A percentile compares a stretch with the other conserved stretches of the same genome.
Evolutionary conservation across 768 basidiomycete genomes (phyloP).

Genomic region (Phlebiopsis flavidoalba): DNA sequence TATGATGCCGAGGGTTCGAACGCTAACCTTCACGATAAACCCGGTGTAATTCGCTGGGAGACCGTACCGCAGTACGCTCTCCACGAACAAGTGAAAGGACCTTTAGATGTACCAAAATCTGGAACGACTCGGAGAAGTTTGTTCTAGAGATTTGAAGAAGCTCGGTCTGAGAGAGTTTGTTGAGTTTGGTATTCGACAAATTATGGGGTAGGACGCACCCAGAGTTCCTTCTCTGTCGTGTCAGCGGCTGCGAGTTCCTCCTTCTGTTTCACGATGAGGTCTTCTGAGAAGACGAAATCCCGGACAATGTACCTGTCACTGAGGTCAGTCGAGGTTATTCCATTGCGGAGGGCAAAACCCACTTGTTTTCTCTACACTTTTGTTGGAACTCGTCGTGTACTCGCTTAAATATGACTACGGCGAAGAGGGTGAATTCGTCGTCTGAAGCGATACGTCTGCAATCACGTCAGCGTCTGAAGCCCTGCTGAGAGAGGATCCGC

Average conservation of each 20-base stretch:
- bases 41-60: slow-evolving; percentile 89
- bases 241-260: slow-evolving; percentile 78
- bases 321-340: background rate
- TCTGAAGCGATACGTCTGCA: slow-evolving; percentile 73
- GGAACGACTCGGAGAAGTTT: slow-evolving; percentile 96
- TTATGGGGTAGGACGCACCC: slow-evolving; percentile 51
- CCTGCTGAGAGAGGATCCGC: background rate
- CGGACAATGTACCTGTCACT: slow-evolving; percentile 77
- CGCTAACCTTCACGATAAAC: slow-evolving; percentile 67
- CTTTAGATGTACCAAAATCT: slow-evolving; percentile 91
- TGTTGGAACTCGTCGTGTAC: slow-evolving; percentile 91
- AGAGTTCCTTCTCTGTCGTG: slow-evolving; percentile 90
- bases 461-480: background rate
- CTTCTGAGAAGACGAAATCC: slow-evolving; percentile 90
- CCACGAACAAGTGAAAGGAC: slow-evolving; percentile 86
- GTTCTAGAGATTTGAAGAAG: slow-evolving; percentile 85
- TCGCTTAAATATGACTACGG: slow-evolving; percentile 84
- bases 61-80: slow-evolving; percentile 94
- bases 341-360: slow-evolving; percentile 14
- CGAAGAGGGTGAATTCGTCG: slow-evolving; percentile 83
- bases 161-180: slow-evolving; percentile 61
- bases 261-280: slow-evolving; percentile 71
- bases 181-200: no score
- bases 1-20: background rate
- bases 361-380: slow-evolving; percentile 96